A percentile compares a stretch with the other conserved stretches of the same genome.
These are phyloP conservation scores for Exophiala sideris DNA, from an alignment of 2,329 filamentous ascomycete genomes.

Conservation along the genomic window DNA sequence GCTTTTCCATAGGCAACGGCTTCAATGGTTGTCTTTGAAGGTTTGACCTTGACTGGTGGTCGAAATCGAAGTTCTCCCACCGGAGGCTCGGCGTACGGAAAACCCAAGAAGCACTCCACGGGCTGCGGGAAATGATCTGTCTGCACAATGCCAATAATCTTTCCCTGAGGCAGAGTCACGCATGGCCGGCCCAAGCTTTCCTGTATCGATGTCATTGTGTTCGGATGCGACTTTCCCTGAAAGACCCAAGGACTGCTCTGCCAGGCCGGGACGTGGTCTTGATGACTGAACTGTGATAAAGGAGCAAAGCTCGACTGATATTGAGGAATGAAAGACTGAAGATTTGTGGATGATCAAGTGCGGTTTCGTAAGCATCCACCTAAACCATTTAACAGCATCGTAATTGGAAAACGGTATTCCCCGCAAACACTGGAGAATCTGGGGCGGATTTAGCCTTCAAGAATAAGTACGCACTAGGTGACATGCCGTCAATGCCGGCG, in stretches of 20 bases:
- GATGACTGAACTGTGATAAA: not conserved
- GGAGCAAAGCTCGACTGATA: not conserved
- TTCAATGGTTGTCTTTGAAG: not conserved
- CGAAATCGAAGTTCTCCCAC: conserved; percentile 36
- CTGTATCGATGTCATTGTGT: not conserved
- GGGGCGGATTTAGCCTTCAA: not conserved
- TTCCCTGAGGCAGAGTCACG: conserved; percentile 9
- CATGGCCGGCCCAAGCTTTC: not conserved
- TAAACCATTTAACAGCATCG: not conserved
- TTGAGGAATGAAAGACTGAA: not conserved
- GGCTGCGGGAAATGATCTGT: conserved; percentile 7
- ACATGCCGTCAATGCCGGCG: not conserved
- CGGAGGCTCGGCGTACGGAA: conserved; percentile 50
- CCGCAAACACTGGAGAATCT: not conserved
- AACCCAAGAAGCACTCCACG: conserved; percentile 15
- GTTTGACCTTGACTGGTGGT: conserved; percentile 4
- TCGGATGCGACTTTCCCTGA: not conserved
- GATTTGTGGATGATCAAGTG: not conserved
- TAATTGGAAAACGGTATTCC: not conserved
- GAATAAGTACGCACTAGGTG: not conserved
- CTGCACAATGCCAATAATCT: conserved; percentile 2
- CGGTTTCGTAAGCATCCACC: not conserved
- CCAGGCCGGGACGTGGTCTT: not conserved
- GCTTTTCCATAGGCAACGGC: conserved; percentile 7
- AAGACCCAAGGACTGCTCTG: not conserved